Conservation (phyloP, 2,329 filamentous ascomycete species). For the Aspergillus pseudoterreus region DNA sequence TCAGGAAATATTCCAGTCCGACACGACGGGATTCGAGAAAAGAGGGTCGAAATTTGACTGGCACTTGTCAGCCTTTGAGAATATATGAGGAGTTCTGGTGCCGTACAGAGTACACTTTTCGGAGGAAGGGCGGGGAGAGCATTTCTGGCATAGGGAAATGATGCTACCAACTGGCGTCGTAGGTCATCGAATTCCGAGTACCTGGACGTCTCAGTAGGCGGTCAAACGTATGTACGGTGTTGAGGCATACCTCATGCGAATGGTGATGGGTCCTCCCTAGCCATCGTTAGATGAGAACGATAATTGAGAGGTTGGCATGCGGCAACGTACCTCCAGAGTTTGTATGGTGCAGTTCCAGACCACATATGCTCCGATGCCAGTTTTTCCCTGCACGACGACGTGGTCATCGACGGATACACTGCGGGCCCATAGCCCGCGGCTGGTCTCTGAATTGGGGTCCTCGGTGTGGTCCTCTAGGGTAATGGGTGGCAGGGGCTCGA, state of each 20-base stretch:
- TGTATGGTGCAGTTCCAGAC: conserved; percentile 90
- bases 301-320: neutral
- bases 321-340: conserved; percentile 66
- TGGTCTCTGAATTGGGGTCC: conserved; percentile 53
- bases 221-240: neutral
- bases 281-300: conserved; percentile 14
- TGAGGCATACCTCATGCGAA: conserved; percentile 53
- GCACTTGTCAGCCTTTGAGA: conserved; percentile 8
- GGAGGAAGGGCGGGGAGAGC: conserved; percentile 88
- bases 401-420: conserved; percentile 61
- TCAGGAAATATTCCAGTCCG: conserved; percentile 87
- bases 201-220: conserved; percentile 38
- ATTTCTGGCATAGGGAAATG: conserved; percentile 78
- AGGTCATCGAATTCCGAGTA: conserved; percentile 95
- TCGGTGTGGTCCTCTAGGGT: conserved; percentile 63
- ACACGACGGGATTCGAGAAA: conserved; percentile 82
- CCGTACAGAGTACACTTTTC: conserved; percentile 81
- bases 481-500: conserved; percentile 48
- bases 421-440: conserved; percentile 59
- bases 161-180: conserved; percentile 65
- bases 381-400: conserved; percentile 57
- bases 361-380: conserved; percentile 78
- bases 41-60: conserved; percentile 67
- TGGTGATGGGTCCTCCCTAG: conserved; percentile 55
- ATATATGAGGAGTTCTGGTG: neutral